Base-by-base conservation (phyloP, 2,329 filamentous ascomycete species). In the Verticillium dahliae region DNA sequence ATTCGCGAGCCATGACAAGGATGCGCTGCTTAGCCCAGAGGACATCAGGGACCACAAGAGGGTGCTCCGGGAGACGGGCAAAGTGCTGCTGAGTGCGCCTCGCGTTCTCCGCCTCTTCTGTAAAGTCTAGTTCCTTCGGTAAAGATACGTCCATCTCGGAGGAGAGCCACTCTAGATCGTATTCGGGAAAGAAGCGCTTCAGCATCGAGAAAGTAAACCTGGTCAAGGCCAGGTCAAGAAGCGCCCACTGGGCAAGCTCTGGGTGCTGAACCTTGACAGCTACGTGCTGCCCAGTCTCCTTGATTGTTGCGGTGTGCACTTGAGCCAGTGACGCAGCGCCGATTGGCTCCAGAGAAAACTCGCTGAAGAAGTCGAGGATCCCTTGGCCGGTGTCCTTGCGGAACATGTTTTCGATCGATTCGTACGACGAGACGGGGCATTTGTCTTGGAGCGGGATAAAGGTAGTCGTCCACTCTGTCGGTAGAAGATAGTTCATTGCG, bases 181-280 rank as follows among this genome's bases (percentile, higher is more conserved):
- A 99, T 69, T 98, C 93, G 2, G 96, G 96, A 71, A 99, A 99
- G 80, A 94, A 97, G 62, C 85, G 85, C 75, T 96, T 97, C 63
- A 99, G 79, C 0, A 89, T 95, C 11, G 88, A 87, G 74, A 99
- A 99, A 0, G 93, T 96, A 69, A 95, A 96, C 41, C 85, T 81
- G 5, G 95, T 99, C 64, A 99, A 80, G 2, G 88, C 86, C 66
- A 98, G 82, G 73, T 99, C 95, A 11, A 99, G 81, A 33, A 88
- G 90, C 15, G 92, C 90, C 91, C 92, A 99, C 75, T 96, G 90
- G 64, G 92, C 90, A 61, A 99, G 78, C 4, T 86, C 84, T 1
- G 95, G 95, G 76, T 99, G 95, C 73, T 99, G 95, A 11, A 99
- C 89, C 76, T 99, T 99, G 69, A 99, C 95, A 0, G 95, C 95